Evolutionary conservation across 345 rosid species (phyloP).

Genomic region (Gossypium australe): DNA sequence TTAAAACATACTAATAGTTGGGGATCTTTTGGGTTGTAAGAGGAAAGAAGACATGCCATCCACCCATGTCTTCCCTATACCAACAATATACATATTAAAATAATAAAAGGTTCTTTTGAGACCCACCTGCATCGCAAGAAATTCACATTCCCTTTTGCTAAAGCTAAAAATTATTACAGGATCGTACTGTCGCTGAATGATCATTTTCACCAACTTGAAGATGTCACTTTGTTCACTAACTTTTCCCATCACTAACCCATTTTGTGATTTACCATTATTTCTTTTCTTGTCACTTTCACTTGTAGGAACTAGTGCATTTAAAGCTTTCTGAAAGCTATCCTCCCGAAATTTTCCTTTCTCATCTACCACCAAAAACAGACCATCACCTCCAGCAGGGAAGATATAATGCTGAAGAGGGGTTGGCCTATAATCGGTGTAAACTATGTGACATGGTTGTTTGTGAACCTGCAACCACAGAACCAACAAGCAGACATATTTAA

Average conservation of each 20-base stretch:
- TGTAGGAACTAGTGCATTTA: slow-evolving; percentile 78
- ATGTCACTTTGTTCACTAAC: slow-evolving; percentile 97
- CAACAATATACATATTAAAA: not conserved
- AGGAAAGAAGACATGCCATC: not conserved
- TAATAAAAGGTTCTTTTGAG: not conserved
- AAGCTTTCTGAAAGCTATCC: slow-evolving; percentile 89
- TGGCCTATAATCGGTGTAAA: slow-evolving; percentile 97
- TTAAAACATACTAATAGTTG: not conserved
- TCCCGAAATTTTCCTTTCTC: slow-evolving; percentile 90
- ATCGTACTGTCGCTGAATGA: slow-evolving; percentile 89
- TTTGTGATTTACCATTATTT: slow-evolving; percentile 68
- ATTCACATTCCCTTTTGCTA: slow-evolving; percentile 96
- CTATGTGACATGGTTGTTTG: slow-evolving; percentile 93
- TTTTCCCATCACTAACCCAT: slow-evolving; percentile 58
- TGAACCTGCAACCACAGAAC: slow-evolving; percentile 60
- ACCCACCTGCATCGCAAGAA: slow-evolving; percentile 94
- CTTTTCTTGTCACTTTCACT: slow-evolving; percentile 68
- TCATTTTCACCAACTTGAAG: slow-evolving; percentile 97
- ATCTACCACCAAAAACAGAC: slow-evolving; percentile 88
- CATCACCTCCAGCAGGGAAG: slow-evolving; percentile 92
- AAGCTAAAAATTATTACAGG: slow-evolving; percentile 96
- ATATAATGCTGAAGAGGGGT: slow-evolving; percentile 97
- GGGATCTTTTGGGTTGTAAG: not conserved
- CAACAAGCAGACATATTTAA: slow-evolving; percentile 17
- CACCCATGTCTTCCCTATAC: not conserved